Evolutionary conservation across 345 rosid species (phyloP).

Genomic region (Populus davidiana): DNA sequence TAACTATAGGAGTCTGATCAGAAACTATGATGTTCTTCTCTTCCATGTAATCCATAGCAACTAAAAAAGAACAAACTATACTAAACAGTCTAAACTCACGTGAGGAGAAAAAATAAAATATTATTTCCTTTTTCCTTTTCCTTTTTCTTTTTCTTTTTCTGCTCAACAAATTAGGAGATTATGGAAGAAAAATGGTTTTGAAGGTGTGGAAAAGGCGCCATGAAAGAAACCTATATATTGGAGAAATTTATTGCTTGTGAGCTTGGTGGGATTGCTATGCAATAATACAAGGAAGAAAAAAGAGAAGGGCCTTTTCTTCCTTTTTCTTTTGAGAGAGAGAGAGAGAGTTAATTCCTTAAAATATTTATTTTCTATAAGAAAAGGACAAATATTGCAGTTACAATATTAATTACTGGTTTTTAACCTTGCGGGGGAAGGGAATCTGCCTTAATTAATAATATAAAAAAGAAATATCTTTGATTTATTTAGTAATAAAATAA

Average conservation of each 20-base stretch:
- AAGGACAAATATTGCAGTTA: not conserved
- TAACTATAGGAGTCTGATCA: not conserved
- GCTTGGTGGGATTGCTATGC: not conserved
- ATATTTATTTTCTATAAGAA: not conserved
- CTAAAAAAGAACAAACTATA: not conserved
- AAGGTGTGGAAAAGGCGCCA: not conserved
- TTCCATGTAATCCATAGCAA: slow-evolving; percentile 3
- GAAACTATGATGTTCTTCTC: not conserved
- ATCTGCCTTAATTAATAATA: slow-evolving; percentile 1
- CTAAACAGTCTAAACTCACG: not conserved
- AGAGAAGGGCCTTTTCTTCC: not conserved
- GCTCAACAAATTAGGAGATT: not conserved
- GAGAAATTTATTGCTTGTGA: not conserved
- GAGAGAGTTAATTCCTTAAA: not conserved
- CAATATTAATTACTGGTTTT: slow-evolving; percentile 1
- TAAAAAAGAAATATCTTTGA: slow-evolving; percentile 2
- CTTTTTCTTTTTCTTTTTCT: no score
- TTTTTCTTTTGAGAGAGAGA: not conserved
- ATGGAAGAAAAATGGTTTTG: not conserved
- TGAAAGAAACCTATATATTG: not conserved
- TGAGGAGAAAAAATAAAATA: not conserved
- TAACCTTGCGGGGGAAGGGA: not conserved
- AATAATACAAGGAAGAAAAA: not conserved
- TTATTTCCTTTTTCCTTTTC: not conserved
- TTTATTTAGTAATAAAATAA: not conserved